Percentiles rank a stretch among this genome's conserved stretches.
Evolutionary conservation across 371 early-diverging fungal species (phyloP).

Genomic region (Cokeromyces recurvatus): DNA sequence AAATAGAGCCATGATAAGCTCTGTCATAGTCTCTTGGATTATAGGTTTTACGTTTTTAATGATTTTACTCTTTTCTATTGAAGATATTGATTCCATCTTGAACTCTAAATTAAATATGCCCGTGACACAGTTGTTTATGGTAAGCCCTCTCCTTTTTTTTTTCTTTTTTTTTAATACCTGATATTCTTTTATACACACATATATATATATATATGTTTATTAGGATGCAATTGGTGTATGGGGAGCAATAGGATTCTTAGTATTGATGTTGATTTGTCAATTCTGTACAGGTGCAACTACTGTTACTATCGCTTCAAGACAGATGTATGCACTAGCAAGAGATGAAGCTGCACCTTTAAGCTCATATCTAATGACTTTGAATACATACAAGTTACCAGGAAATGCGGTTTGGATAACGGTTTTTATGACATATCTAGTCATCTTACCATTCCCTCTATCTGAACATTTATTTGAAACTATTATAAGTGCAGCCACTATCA

Average conservation of each 20-base stretch:
- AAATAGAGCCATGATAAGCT: constrained; percentile 36
- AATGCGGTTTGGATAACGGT: constrained; percentile 42
- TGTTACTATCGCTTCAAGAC: constrained; percentile 51
- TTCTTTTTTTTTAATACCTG: no score
- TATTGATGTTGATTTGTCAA: constrained; percentile 49
- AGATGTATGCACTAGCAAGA: constrained; percentile 67
- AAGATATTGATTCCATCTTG: constrained; percentile 33
- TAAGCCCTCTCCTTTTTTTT: no score
- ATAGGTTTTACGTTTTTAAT: constrained; percentile 33
- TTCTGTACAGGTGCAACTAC: constrained; percentile 56
- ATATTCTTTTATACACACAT: no score
- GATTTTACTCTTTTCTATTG: constrained; percentile 35
- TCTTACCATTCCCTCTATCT: constrained; percentile 37
- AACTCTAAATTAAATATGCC: constrained; percentile 31
- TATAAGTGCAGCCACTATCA: constrained; percentile 64
- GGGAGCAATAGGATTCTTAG: constrained; percentile 37
- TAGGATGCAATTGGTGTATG: constrained; percentile 49
- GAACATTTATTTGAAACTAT: constrained; percentile 53
- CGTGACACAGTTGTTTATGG: constrained; percentile 38
- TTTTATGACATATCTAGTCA: constrained; percentile 26
- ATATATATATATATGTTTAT: no score
- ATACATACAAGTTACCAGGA: constrained; percentile 29
- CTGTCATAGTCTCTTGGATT: constrained; percentile 35
- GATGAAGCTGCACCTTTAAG: constrained; percentile 52
- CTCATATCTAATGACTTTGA: constrained; percentile 22